Base-by-base conservation (phyloP, 2,329 filamentous ascomycete species). In the Alternaria postmessia region DNA sequence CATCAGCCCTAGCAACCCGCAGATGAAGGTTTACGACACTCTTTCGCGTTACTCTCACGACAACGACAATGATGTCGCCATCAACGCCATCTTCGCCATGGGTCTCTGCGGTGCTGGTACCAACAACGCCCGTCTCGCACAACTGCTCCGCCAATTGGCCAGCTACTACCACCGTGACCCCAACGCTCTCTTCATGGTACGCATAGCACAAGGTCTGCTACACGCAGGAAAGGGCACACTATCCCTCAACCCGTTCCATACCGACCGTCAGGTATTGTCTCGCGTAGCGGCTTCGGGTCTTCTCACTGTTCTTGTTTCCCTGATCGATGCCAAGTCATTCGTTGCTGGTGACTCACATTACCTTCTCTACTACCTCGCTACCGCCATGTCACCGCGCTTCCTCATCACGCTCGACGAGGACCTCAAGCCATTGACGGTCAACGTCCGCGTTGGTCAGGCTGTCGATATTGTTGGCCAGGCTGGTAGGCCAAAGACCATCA, bases 11-110 rank as follows among this genome's bases (percentile, higher is more conserved):
- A 97, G 93, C 82, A 99, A 99, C 82, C 95, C 95, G 11, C 96
- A 99, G 79, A 99, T 99, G 94, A 99, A 98, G 85, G 92, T 99
- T 48, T 99, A 99, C 83, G 95, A 99, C 79, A 99, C 95, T 0
- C 85, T 99, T 11, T 99, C 95, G 52, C 87, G 95, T 75, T 99
- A 99, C 86, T 96, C 91, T 66, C 95, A 99, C 86, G 95, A 99
- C 83, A 99, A 95, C 69, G 95, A 99, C 81, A 96, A 94, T 64
- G 95, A 99, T 74, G 95, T 99, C 47, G 95, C 95, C 39, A 91
- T 99, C 80, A 99, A 98, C 76, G 93, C 95, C 73, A 99, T 99
- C 76, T 99, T 99, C 75, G 94, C 95, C 69, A 99, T 99, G 95
- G 95, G 95, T 81, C 89, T 99, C 60, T 86, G 97, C 38, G 95